phyloP scores from a whole-genome alignment of 208 protist genomes.

The Wallacemonas rigidus region DNA sequence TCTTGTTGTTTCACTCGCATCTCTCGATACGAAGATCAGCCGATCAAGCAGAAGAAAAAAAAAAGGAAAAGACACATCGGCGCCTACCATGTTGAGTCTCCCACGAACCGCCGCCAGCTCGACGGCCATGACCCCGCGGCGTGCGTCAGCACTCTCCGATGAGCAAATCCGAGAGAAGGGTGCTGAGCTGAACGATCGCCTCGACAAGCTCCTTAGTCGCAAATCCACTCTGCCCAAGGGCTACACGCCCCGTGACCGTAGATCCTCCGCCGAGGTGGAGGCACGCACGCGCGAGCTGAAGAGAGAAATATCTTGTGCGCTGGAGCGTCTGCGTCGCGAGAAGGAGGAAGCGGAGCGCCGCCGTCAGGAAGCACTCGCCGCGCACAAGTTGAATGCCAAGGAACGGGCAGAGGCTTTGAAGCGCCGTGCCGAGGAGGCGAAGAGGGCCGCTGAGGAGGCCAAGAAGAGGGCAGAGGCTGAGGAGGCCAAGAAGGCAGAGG shows the following conservation, averaged over 20 bases:
- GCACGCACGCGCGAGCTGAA: conserved; percentile 13
- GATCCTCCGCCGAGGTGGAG: conserved; percentile 10
- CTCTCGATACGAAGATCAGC: too few species aligned
- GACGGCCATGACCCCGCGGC: conserved; percentile 2
- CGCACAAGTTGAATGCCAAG: conserved; percentile 11
- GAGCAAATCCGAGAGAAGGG: conserved; percentile 11
- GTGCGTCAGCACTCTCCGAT: conserved; percentile 1
- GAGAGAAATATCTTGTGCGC: conserved; percentile 3
- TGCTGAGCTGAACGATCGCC: conserved; percentile 6
- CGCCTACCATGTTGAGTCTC: neutral
- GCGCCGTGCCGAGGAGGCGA: conserved; percentile 8
- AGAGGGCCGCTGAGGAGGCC: conserved; percentile 8
- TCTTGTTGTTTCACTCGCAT: too few species aligned
- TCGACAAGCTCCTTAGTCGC: conserved; percentile 13
- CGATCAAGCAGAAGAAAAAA: conserved; percentile 10
- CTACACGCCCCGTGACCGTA: conserved; percentile 9
- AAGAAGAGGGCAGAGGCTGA: neutral
- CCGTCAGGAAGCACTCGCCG: conserved; percentile 1
- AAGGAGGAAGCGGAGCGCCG: conserved; percentile 12
- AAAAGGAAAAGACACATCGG: conserved; percentile 8
- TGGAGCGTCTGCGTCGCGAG: conserved; percentile 12
- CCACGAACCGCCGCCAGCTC: neutral
- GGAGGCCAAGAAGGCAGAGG: neutral
- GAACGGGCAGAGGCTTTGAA: conserved; percentile 12
- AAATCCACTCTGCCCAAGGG: conserved; percentile 6